Evolutionary conservation across 345 rosid species (phyloP), one percentile per base, ranked within the genome.

Genomic region (Orychophragmus violaceus): DNA sequence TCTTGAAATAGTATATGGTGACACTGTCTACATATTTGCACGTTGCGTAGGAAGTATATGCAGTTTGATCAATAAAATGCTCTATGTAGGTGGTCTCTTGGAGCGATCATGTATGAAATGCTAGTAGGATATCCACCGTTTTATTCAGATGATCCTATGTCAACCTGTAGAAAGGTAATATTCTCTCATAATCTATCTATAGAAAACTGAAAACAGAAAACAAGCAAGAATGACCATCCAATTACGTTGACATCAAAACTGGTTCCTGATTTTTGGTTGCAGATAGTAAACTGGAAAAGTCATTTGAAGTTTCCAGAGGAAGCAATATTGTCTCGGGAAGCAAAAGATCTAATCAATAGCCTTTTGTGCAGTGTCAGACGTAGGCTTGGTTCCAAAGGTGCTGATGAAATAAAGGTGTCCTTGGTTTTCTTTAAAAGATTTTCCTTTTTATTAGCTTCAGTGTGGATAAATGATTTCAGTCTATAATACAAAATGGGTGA

Each of bases 41-140:
- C 27, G 12, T 35, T 51, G 35, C 27, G 19, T 61, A 22, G 46
- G 55, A 61, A 11, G n/a, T n/a, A n/a, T n/a, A n/a, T 55, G 58
- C 4, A 72, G 28, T 41, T 29, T 73, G 2, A 18, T 39, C 10
- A 39, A 72, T 60, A 28, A 64, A 36, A 62, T 82, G 69, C 72
- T 76, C 36, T 50, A n/a, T n/a, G 28, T 75, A 88, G 96, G 99
- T 93, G 98, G 98, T 93, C 97, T 44, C 89, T 93, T 46, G 98
- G 98, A 59, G 98, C 98, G 46, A 93, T 90, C 42, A 93, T 88
- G 96, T 93, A 79, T 56, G 97, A 93, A 79, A 93, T 93, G 97
- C 90, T 93, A 3, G 92, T 88, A 58, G 98, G 97, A 2, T 93
- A 93, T 78, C 97, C 97, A 1, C 98, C 98, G 27, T 90, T 93